These are phyloP conservation scores for Megacollybia platyphylla DNA, from an alignment of 1,284 basidiomycete species.

Conservation along the genomic window DNA sequence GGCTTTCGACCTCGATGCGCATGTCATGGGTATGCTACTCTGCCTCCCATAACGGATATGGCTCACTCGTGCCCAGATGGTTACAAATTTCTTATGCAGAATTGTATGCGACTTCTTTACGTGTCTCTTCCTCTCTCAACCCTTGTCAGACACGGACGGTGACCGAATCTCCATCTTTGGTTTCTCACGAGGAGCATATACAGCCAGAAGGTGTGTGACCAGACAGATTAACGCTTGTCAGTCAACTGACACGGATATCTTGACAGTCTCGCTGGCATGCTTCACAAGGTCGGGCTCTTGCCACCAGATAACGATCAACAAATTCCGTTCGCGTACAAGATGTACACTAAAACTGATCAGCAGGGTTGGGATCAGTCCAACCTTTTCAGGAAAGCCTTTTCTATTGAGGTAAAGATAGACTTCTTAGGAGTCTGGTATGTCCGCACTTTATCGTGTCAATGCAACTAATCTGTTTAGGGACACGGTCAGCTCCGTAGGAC, in stretches of 20 bases:
- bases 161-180: conserved; percentile 48
- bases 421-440: conserved; percentile 43
- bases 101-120: conserved; percentile 21
- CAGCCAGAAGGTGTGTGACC: conserved; percentile 22
- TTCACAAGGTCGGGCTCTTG: conserved; percentile 36
- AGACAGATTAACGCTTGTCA: background rate
- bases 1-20: conserved; percentile 39
- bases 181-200: conserved; percentile 61
- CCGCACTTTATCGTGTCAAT: background rate
- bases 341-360: conserved; percentile 30
- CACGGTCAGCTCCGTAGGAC: conserved; percentile 42
- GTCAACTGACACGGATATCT: conserved; percentile 4
- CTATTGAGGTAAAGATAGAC: conserved; percentile 34
- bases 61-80: conserved; percentile 22
- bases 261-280: conserved; percentile 38
- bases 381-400: conserved; percentile 46
- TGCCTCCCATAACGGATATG: background rate
- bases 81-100: conserved; percentile 55
- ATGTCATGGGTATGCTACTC: conserved; percentile 34
- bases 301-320: conserved; percentile 45
- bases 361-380: conserved; percentile 34
- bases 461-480: conserved; percentile 23
- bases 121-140: background rate
- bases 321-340: conserved; percentile 45
- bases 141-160: conserved; percentile 20